Percentiles rank a stretch among this genome's conserved stretches.
Conservation (phyloP, 2,329 filamentous ascomycete species). For the Colletotrichum orbiculare region DNA sequence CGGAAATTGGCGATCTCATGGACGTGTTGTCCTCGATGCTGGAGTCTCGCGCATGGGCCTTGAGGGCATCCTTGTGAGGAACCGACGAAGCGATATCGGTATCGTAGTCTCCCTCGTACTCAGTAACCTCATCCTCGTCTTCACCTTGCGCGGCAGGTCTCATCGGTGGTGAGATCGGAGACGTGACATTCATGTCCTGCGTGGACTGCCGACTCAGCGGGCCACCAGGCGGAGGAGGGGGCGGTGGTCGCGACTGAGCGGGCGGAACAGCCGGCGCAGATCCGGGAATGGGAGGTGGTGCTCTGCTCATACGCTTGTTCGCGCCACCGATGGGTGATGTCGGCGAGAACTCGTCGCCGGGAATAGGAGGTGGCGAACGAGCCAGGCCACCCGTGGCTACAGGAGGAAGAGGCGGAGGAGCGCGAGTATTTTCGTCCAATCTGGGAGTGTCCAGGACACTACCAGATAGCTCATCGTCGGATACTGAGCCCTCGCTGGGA, state of each 20-base stretch:
- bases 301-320: conserved; percentile 67
- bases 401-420: conserved; percentile 55
- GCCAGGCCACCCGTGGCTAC: conserved; percentile 33
- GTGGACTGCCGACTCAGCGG: conserved; percentile 69
- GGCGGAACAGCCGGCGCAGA: conserved; percentile 58
- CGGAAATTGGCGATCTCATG: conserved; percentile 64
- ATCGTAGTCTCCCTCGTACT: conserved; percentile 98
- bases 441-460: conserved; percentile 38
- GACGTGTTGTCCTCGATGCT: conserved; percentile 78
- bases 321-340: conserved; percentile 54
- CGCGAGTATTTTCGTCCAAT: conserved; percentile 30
- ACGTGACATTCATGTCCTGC: conserved; percentile 59
- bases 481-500: conserved; percentile 82
- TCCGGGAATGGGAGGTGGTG: conserved; percentile 71
- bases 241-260: conserved; percentile 70
- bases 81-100: conserved; percentile 95
- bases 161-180: conserved; percentile 54
- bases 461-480: conserved; percentile 85
- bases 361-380: conserved; percentile 50
- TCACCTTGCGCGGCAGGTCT: conserved; percentile 68
- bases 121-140: conserved; percentile 80
- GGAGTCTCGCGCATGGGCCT: conserved; percentile 80
- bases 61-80: conserved; percentile 94
- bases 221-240: conserved; percentile 71
- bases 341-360: conserved; percentile 54